Conservation (phyloP, 164 flowering plant species). For the Dillenia turbinata region DNA sequence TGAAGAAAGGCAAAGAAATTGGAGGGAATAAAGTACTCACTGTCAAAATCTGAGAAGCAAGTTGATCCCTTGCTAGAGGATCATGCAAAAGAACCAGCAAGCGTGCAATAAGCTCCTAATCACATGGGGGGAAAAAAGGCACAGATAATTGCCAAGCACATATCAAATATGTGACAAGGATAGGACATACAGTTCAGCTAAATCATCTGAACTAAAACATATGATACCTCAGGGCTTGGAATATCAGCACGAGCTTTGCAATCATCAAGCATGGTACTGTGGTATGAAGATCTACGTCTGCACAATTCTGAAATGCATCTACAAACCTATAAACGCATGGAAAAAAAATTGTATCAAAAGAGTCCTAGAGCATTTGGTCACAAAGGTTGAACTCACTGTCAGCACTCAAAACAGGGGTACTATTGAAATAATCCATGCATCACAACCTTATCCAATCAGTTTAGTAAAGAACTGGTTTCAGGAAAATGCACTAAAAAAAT, state of each 20-base stretch:
- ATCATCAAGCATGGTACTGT: slow-evolving; percentile 49
- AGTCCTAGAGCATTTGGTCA: not conserved
- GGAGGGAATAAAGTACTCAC: slow-evolving; percentile 26
- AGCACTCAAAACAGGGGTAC: not conserved
- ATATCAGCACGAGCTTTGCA: slow-evolving; percentile 68
- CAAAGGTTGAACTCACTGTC: not conserved
- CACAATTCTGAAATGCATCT: slow-evolving; percentile 92
- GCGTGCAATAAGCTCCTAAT: slow-evolving; percentile 88
- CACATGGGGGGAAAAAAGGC: not conserved
- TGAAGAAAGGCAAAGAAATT: not conserved
- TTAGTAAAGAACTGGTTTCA: not conserved
- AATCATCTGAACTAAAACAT: not conserved
- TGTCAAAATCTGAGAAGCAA: slow-evolving; percentile 79
- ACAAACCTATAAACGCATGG: slow-evolving; percentile 59
- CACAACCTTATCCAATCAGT: not conserved
- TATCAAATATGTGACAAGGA: not conserved
- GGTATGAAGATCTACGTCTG: slow-evolving; percentile 51
- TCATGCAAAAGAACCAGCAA: slow-evolving; percentile 87
- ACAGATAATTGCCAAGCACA: not conserved
- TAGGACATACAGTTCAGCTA: not conserved
- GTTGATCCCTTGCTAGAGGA: slow-evolving; percentile 84
- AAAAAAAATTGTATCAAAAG: not conserved
- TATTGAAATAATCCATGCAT: too few relatives aligned
- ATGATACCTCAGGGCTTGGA: slow-evolving; percentile 79
- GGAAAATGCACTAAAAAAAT: not conserved